A percentile compares a stretch with the other conserved stretches of the same genome.
These are phyloP conservation scores for Pseudodiploospora longispora DNA, from an alignment of 2,329 filamentous ascomycete genomes.

Conservation along the genomic window DNA sequence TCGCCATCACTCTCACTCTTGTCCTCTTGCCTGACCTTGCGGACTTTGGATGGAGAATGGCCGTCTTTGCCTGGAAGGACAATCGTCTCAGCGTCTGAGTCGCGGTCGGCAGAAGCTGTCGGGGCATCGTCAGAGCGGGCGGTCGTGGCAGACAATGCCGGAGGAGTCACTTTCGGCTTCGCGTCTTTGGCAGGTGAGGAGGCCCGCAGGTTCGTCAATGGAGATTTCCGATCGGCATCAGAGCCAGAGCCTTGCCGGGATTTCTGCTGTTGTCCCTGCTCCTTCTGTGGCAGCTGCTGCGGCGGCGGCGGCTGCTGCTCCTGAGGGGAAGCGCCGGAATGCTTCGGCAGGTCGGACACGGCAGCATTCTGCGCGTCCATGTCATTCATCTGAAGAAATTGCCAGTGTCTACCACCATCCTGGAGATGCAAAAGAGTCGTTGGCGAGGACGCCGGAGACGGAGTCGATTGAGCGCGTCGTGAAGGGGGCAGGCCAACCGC, in stretches of 20 bases:
- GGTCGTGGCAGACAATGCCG: conserved; percentile 2
- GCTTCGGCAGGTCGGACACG: conserved; percentile 54
- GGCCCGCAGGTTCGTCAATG: conserved; percentile 7
- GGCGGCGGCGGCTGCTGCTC: conserved; percentile 24
- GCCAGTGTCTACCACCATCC: conserved; percentile 50
- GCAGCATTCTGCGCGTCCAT: conserved; percentile 63
- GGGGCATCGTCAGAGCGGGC: conserved; percentile 27
- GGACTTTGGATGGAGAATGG: conserved; percentile 53
- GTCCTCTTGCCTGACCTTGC: conserved; percentile 59
- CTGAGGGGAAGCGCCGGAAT: conserved; percentile 44
- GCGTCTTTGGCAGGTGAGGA: conserved; percentile 11
- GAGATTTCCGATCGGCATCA: conserved; percentile 14
- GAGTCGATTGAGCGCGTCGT: conserved; percentile 8
- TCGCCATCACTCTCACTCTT: conserved; percentile 48
- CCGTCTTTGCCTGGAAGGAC: conserved; percentile 59
- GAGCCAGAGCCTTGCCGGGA: conserved; percentile 10
- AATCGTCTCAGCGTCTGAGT: conserved; percentile 66
- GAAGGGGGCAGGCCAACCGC: conserved; percentile 1
- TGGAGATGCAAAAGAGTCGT: conserved; percentile 29
- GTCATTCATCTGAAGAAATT: conserved; percentile 50
- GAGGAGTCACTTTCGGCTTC: conserved; percentile 3
- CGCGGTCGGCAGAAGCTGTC: conserved; percentile 38
- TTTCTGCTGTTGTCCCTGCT: conserved; percentile 7
- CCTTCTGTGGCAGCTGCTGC: neutral
- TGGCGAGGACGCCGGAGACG: conserved; percentile 7